Evolutionary conservation across 164 flowering plant species (phyloP).

Genomic region (Nelumbo lutea): DNA sequence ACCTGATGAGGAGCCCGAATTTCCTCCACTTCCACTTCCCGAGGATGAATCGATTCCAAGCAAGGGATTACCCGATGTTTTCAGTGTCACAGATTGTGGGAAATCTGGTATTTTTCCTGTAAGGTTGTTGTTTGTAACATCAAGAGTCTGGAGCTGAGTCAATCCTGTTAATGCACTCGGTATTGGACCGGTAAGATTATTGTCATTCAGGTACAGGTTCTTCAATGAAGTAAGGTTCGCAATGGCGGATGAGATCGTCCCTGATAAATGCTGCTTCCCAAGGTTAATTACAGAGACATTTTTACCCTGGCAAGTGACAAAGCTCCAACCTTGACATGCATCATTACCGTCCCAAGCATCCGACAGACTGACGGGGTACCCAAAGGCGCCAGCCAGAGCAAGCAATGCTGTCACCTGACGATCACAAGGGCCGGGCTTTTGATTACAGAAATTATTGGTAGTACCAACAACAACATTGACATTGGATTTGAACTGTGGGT

Average conservation of each 20-base stretch:
- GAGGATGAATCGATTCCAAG: conserved; percentile 23
- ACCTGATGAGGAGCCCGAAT: conserved; percentile 4
- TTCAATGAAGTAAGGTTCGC: conserved; percentile 41
- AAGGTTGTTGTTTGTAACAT: conserved; percentile 57
- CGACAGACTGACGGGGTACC: conserved; percentile 44
- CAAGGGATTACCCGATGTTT: conserved; percentile 30
- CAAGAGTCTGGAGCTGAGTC: conserved; percentile 32
- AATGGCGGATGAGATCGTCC: conserved; percentile 49
- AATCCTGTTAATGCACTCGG: conserved; percentile 36
- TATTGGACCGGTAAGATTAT: conserved; percentile 42
- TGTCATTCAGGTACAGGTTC: conserved; percentile 41
- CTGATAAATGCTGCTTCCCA: conserved; percentile 29
- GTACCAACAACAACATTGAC: conserved; percentile 14
- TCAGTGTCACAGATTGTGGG: conserved; percentile 21
- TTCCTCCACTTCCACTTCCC: conserved; percentile 8
- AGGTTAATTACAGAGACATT: conserved; percentile 34
- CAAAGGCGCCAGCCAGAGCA: conserved; percentile 36
- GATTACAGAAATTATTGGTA: conserved; percentile 39
- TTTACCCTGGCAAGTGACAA: conserved; percentile 31
- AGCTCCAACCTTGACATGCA: conserved; percentile 45
- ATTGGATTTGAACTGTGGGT: conserved; percentile 25
- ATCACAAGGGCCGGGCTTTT: conserved; percentile 52
- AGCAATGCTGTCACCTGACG: conserved; percentile 45
- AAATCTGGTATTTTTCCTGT: conserved; percentile 40
- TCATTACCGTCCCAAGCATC: conserved; percentile 55